Evolutionary conservation across 2,329 filamentous ascomycete genomes (phyloP), one percentile per base, ranked within the genome.

Genomic region (Trichoderma aggressivum): DNA sequence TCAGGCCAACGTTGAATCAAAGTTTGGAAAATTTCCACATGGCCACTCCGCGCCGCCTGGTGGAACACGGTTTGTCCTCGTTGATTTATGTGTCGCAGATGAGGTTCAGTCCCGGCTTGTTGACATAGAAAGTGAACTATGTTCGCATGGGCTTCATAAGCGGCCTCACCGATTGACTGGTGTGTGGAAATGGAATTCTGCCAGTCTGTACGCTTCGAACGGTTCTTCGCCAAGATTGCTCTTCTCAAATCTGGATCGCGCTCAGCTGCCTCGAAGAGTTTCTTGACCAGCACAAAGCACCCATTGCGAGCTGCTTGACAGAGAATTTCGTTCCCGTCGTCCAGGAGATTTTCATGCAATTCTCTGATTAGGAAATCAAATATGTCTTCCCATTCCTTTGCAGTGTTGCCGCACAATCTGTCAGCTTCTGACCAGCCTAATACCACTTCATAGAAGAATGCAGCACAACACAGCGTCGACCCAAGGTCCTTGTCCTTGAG

Each of bases 91-190:
- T 64, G 39, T 8, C 39, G 60, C 7, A 70, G 21, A 47, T 70
- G 67, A 39, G 59, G 18, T n/a, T 63, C 59, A 8, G 64, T 64
- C 12, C 59, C 68, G 21, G 28, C 3, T 58, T 70, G 68, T 39
- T 70, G 30, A 24, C 39, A 64, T n/a, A 70, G 59, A 64, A 70
- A 70, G 18, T 18, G 11, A 55, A 70, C 68, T 26, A 64, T 47
- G 12, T 64, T 30, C 21, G 6, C 30, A 11, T 64, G 59, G 21
- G 28, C 59, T 26, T 58, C 50, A 3, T 18, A 70, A 7, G 68
- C 68, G 12, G 67, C 67, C 34, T 62, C 56, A 8, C 67, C 67
- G 18, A 70, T 36, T 16, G 67, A 50, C 47, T 70, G 67, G 67
- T 70, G 67, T 12, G 36, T 39, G n/a, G n/a, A n/a, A n/a, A n/a